A percentile compares a stretch with the other conserved stretches of the same genome.
Evolutionary conservation across 2,329 filamentous ascomycete genomes (phyloP).

Genomic region (Penicillium hesseltinei): DNA sequence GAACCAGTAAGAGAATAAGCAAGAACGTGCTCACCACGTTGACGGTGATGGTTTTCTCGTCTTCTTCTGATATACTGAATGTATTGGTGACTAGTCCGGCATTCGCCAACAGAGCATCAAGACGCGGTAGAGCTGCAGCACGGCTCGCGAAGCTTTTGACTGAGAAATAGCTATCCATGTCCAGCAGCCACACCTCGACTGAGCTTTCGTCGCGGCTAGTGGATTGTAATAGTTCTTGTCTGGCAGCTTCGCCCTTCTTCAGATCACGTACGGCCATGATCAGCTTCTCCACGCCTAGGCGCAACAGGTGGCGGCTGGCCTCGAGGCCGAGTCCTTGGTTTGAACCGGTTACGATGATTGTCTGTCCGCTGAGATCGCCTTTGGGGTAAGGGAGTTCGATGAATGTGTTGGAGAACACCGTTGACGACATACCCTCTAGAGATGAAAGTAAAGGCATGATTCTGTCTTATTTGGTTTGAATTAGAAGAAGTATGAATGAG

Average conservation of each 20-base stretch:
- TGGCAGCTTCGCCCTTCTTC: slow-evolving; percentile 8
- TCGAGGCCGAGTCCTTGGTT: slow-evolving; percentile 14
- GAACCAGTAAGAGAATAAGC: slow-evolving; percentile 47
- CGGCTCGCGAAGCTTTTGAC: slow-evolving; percentile 33
- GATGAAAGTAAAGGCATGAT: neutral
- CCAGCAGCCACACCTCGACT: slow-evolving; percentile 32
- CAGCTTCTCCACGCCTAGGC: slow-evolving; percentile 2
- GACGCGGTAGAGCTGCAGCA: slow-evolving; percentile 25
- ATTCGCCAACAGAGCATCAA: slow-evolving; percentile 38
- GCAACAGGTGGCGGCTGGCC: slow-evolving; percentile 9
- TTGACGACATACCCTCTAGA: slow-evolving; percentile 3
- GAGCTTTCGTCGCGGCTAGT: slow-evolving; percentile 3
- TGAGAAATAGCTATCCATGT: slow-evolving; percentile 33
- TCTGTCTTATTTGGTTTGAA: neutral
- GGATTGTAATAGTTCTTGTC: slow-evolving; percentile 2
- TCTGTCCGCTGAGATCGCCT: slow-evolving; percentile 8
- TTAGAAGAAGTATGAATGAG: neutral
- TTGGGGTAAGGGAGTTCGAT: slow-evolving; percentile 13
- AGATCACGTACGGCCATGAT: slow-evolving; percentile 13
- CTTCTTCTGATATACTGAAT: slow-evolving; percentile 31
- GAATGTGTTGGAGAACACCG: slow-evolving; percentile 8
- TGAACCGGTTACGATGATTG: slow-evolving; percentile 52
- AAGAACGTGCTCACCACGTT: slow-evolving; percentile 52
- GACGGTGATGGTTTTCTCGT: slow-evolving; percentile 13
- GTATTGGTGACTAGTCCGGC: slow-evolving; percentile 47